These are phyloP conservation scores for Exobasidium cylindrosporum DNA, from an alignment of 1,284 basidiomycete species.

Conservation along the genomic window DNA sequence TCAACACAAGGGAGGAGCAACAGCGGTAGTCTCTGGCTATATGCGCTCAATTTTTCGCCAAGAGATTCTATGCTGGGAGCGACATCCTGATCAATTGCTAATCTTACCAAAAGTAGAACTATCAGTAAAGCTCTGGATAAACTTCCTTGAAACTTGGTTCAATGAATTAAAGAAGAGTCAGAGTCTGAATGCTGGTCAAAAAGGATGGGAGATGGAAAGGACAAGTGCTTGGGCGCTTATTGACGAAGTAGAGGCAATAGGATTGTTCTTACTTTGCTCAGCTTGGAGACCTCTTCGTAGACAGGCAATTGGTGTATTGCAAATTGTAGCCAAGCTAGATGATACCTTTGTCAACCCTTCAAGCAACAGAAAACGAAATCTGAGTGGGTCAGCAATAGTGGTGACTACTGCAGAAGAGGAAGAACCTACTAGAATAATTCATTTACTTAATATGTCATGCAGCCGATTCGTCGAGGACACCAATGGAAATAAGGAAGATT, in stretches of 20 bases:
- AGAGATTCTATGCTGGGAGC: slow-evolving; percentile 67
- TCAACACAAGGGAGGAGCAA: slow-evolving; percentile 60
- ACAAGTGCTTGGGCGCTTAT: slow-evolving; percentile 53
- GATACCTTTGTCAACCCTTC: slow-evolving; percentile 32
- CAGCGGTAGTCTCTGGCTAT: slow-evolving; percentile 67
- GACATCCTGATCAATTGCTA: slow-evolving; percentile 63
- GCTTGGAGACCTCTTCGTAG: slow-evolving; percentile 65
- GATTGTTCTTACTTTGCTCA: slow-evolving; percentile 71
- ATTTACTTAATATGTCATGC: slow-evolving; percentile 40
- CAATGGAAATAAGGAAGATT: slow-evolving; percentile 20
- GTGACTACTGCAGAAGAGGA: slow-evolving; percentile 22
- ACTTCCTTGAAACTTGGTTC: slow-evolving; percentile 70
- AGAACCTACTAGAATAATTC: slow-evolving; percentile 42
- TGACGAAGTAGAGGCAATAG: slow-evolving; percentile 67
- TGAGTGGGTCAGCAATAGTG: neutral
- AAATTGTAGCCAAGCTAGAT: slow-evolving; percentile 48
- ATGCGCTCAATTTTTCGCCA: slow-evolving; percentile 76
- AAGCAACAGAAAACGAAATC: slow-evolving; percentile 18
- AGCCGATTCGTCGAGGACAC: slow-evolving; percentile 20
- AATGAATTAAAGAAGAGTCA: slow-evolving; percentile 57
- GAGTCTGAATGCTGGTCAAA: slow-evolving; percentile 17
- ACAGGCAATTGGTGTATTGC: slow-evolving; percentile 44
- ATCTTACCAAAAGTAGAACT: slow-evolving; percentile 65
- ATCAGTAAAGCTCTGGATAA: slow-evolving; percentile 72
- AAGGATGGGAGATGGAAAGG: slow-evolving; percentile 36